Evolutionary conservation across 202 grass and related monocot genomes (phyloP).

Genomic region (Dendrocalamus latiflorus): DNA sequence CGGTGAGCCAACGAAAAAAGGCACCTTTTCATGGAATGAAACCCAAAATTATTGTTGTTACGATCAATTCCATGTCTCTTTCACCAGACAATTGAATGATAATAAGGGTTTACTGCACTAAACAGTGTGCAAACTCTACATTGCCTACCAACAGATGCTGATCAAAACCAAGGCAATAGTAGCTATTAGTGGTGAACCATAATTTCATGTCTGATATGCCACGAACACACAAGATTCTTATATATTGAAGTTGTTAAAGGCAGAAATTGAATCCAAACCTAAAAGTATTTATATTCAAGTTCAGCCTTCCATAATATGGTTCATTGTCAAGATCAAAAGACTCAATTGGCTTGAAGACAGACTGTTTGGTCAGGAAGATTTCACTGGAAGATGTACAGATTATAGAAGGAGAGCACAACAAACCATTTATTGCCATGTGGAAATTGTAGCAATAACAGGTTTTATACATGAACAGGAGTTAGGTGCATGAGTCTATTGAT

Average conservation of each 20-base stretch:
- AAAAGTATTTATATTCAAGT: conserved; percentile 4
- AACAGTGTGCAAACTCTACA: background rate
- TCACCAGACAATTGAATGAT: background rate
- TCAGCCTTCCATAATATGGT: background rate
- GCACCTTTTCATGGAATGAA: too few relatives aligned
- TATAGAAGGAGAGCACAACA: background rate
- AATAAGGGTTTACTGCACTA: background rate
- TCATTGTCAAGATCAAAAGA: background rate
- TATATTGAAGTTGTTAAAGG: background rate
- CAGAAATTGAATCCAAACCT: background rate
- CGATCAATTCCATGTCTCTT: background rate
- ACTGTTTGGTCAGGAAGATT: background rate
- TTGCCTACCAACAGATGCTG: conserved; percentile 9
- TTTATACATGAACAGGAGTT: background rate
- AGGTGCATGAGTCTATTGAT: background rate
- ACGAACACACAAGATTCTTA: background rate
- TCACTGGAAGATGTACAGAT: background rate
- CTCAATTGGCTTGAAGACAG: background rate
- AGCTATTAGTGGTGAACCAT: background rate
- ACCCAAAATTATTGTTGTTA: background rate
- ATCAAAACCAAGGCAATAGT: background rate
- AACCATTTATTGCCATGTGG: background rate
- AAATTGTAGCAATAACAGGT: background rate
- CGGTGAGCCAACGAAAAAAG: too few relatives aligned
- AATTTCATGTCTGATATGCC: background rate